Percentiles rank a stretch among this genome's conserved stretches.
Evolutionary conservation across 305 asterid species (phyloP).

Genomic region (Fraxinus floribunda): DNA sequence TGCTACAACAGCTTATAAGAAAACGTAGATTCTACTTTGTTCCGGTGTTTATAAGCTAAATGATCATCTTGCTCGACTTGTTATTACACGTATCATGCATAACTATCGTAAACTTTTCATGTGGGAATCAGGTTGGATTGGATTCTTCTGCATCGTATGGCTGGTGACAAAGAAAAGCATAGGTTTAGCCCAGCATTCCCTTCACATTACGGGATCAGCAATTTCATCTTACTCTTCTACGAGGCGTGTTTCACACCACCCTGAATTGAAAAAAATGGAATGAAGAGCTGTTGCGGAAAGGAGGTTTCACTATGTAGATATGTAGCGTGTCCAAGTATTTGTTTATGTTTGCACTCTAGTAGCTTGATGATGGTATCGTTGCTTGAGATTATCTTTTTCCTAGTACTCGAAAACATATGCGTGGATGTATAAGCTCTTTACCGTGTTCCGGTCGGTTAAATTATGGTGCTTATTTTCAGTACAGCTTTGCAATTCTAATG

Average conservation of each 20-base stretch:
- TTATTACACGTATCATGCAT: neutral
- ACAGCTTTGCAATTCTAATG: no score
- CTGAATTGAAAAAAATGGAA: slow-evolving; percentile 23
- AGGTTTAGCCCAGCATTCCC: slow-evolving; percentile 49
- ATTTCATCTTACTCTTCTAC: slow-evolving; percentile 54
- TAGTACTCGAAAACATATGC: neutral
- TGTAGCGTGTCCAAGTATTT: neutral
- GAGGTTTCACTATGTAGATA: neutral
- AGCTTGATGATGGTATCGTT: neutral
- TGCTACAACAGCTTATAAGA: neutral
- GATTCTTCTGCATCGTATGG: slow-evolving; percentile 61
- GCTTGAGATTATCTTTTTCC: neutral
- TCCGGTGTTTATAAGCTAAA: neutral
- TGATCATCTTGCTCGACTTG: neutral
- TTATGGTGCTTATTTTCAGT: no score
- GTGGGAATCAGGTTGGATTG: slow-evolving; percentile 67
- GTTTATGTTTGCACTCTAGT: neutral
- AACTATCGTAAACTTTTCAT: neutral
- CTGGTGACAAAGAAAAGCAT: slow-evolving; percentile 45
- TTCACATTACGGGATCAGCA: slow-evolving; percentile 53
- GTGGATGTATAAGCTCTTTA: neutral
- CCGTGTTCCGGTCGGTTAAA: neutral
- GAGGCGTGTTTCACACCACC: slow-evolving; percentile 25
- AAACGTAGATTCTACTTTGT: neutral
- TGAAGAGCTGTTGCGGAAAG: slow-evolving; percentile 8